Evolutionary conservation across 441 rosid genomes (phyloP), one percentile per base, ranked within the genome.

Genomic region (Populus hybrid): DNA sequence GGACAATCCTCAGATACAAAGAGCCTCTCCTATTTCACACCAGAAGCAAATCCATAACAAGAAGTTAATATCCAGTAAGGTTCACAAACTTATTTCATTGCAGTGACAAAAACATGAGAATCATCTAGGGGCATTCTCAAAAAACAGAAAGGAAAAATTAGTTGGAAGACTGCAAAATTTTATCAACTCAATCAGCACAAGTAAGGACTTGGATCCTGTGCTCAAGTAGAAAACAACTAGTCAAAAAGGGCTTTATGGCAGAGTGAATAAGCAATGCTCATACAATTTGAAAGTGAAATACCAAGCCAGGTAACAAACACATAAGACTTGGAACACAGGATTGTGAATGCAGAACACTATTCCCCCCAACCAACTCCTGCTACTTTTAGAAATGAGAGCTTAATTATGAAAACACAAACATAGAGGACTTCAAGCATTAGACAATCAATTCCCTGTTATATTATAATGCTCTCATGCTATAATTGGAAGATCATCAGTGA

Each of bases 1-100:
- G 97, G 90, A 82, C 81, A 77, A 12, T 89, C 91, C 54, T 87
- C 87, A 9, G 42, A 32, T 57, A 78, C 61, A 83, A 89, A 89
- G 50, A 81, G 24, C 84, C 77, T 86, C 78, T 88, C 91, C 95
- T 87, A 64, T 42, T 32, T 63, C 32, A 11, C 69, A 4, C 2
- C 35, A 36, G 12, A 64, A 66, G 34, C 23, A 81, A 75, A 26
- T 73, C 34, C 35, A 82, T 71, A 21, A n/a, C n/a, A n/a, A n/a
- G n/a, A 50, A 50, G 57, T 77, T 59, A 77, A 16, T 46, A 50
- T 72, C 65, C 30, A 42, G 34, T 70, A 40, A 14, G 57, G 57
- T 40, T 36, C 18, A 63, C 34, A 50, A 12, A 38, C 26, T 75
- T 72, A 42, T 74, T 65, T 64, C 21, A 23, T 23, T 54, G 54